phyloP scores from a whole-genome alignment of 2,329 filamentous ascomycete genomes.

The Trichoderma lentiforme region DNA sequence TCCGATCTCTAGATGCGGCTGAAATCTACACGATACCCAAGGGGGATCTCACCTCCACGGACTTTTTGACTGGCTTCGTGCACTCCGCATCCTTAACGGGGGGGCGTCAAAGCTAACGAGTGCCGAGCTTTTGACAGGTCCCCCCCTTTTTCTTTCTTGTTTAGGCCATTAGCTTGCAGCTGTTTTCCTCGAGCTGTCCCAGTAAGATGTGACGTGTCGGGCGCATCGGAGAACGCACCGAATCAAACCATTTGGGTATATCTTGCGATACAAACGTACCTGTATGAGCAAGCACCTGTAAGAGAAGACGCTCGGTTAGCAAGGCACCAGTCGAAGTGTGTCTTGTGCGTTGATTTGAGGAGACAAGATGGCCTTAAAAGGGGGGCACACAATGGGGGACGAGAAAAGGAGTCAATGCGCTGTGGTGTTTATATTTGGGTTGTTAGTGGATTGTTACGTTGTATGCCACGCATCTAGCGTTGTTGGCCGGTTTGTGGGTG shows the following conservation, averaged over 20 bases:
- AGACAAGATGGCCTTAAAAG: background rate
- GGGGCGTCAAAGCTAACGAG: background rate
- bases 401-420: background rate
- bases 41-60: background rate
- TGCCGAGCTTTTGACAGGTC: background rate
- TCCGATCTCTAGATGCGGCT: constrained; percentile 7
- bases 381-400: background rate
- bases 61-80: background rate
- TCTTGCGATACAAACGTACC: background rate
- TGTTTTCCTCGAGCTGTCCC: background rate
- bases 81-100: background rate
- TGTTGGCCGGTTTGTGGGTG: background rate
- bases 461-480: background rate
- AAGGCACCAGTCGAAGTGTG: background rate
- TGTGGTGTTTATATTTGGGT: background rate
- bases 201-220: constrained; percentile 1
- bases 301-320: background rate
- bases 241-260: background rate
- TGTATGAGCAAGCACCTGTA: background rate
- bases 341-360: constrained; percentile 7
- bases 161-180: background rate
- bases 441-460: background rate
- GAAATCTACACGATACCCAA: background rate
- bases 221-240: background rate
- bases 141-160: background rate